Conservation (phyloP, 192 early-diverging fungal species). For the Umbelopsis ramanniana region DNA sequence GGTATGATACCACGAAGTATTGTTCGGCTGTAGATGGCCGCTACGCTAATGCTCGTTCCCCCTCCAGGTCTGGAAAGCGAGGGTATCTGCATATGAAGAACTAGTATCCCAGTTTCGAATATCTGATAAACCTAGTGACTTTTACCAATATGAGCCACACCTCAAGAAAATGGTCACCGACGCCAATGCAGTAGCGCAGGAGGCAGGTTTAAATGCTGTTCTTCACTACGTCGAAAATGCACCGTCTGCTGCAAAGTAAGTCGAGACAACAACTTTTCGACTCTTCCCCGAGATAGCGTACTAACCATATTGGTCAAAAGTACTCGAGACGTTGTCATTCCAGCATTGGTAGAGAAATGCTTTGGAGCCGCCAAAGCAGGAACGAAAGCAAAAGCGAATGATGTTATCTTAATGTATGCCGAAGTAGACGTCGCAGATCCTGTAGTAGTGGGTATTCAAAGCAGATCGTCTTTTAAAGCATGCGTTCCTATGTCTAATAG, state of each 20-base stretch:
- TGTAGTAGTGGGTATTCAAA: constrained; percentile 69
- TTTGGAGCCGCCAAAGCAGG: constrained; percentile 80
- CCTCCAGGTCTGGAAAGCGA: constrained; percentile 90
- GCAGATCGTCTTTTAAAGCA: not conserved
- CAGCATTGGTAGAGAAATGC: constrained; percentile 86
- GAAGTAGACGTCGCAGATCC: constrained; percentile 87
- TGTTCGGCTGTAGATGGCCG: not conserved
- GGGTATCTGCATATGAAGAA: constrained; percentile 83
- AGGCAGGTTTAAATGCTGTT: constrained; percentile 78
- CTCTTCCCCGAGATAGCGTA: not conserved
- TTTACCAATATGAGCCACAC: constrained; percentile 69
- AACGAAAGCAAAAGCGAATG: constrained; percentile 77
- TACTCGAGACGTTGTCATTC: constrained; percentile 67
- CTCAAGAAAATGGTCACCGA: constrained; percentile 86
- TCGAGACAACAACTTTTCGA: not conserved
- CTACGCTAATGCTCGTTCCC: not conserved
- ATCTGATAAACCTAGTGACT: constrained; percentile 69
- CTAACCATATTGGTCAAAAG: constrained; percentile 18
- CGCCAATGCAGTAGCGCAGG: constrained; percentile 89
- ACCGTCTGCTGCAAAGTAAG: constrained; percentile 72
- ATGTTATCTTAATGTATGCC: constrained; percentile 83
- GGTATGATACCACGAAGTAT: constrained; percentile 20
- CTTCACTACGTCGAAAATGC: constrained; percentile 81
- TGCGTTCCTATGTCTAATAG: not conserved
- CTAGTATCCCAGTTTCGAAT: constrained; percentile 68